These are phyloP conservation scores for Ammopiptanthus mongolicus DNA, from an alignment of 306 rosid species.

Conservation along the genomic window DNA sequence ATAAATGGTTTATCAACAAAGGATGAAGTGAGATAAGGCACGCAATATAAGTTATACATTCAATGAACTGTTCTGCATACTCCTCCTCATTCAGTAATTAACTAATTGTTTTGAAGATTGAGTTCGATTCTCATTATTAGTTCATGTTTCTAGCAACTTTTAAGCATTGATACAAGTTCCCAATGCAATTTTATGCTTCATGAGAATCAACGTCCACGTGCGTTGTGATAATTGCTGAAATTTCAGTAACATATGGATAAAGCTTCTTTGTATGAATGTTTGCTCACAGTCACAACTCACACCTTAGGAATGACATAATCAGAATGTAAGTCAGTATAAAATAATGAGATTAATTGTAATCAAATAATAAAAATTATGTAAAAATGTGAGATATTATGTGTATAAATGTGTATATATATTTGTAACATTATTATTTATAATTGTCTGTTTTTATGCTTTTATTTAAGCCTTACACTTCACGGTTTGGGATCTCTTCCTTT, in stretches of 20 bases:
- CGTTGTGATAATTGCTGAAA: conserved; percentile 17
- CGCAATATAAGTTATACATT: background rate
- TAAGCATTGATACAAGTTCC: conserved; percentile 2
- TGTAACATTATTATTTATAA: no score
- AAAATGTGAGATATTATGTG: no score
- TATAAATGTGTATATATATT: no score
- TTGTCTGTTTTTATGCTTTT: background rate
- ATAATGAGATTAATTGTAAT: no score
- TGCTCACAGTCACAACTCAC: no score
- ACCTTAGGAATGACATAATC: no score
- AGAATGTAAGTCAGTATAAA: no score
- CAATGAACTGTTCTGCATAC: background rate
- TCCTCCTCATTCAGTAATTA: background rate
- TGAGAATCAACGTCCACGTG: conserved; percentile 33
- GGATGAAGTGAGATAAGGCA: background rate
- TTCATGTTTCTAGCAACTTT: conserved; percentile 11
- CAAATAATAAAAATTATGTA: no score
- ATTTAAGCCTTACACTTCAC: background rate
- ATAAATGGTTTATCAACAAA: background rate
- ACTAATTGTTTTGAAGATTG: background rate
- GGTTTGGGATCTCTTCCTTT: background rate
- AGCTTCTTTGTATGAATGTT: background rate
- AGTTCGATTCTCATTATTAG: conserved; percentile 21
- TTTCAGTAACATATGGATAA: background rate
- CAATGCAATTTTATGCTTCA: conserved; percentile 7